Conservation (phyloP, 805 yeast species). For the Priceomyces melissophilus region DNA sequence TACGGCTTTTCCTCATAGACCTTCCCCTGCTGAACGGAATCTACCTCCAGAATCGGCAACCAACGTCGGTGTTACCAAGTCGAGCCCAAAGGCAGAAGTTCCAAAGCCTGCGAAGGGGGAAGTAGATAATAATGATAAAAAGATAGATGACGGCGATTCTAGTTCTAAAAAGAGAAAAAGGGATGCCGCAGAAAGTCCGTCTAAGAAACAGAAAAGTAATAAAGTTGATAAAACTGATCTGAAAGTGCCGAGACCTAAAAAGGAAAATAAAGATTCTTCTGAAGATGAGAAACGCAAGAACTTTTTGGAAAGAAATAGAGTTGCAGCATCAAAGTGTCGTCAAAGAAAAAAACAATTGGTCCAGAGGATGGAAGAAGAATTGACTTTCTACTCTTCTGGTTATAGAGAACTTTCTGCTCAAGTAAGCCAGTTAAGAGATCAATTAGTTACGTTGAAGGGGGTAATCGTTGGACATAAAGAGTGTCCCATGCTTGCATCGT, state of each 20-base stretch:
- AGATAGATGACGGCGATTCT: background rate
- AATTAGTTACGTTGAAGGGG: conserved; percentile 47
- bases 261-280: conserved; percentile 6
- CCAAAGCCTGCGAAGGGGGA: conserved; percentile 1
- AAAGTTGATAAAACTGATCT: conserved; percentile 2
- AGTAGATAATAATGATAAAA: background rate
- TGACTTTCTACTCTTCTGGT: conserved; percentile 65
- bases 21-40: too few relatives aligned
- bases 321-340: conserved; percentile 94
- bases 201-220: conserved; percentile 3
- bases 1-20: too few relatives aligned
- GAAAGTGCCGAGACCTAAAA: conserved; percentile 8
- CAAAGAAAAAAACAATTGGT: conserved; percentile 90
- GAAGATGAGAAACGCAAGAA: conserved; percentile 55
- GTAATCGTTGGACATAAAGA: conserved; percentile 50
- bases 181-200: conserved; percentile 2
- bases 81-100: background rate
- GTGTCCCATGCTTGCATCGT: conserved; percentile 37
- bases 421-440: conserved; percentile 56
- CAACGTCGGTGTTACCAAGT: too few relatives aligned
- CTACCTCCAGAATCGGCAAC: too few relatives aligned
- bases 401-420: conserved; percentile 64
- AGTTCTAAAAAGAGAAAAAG: conserved; percentile 5
- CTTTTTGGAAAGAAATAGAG: conserved; percentile 84
- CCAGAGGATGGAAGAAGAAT: conserved; percentile 76